Conservation (phyloP, 2,329 filamentous ascomycete genomes). For the Claviceps sp. region DNA sequence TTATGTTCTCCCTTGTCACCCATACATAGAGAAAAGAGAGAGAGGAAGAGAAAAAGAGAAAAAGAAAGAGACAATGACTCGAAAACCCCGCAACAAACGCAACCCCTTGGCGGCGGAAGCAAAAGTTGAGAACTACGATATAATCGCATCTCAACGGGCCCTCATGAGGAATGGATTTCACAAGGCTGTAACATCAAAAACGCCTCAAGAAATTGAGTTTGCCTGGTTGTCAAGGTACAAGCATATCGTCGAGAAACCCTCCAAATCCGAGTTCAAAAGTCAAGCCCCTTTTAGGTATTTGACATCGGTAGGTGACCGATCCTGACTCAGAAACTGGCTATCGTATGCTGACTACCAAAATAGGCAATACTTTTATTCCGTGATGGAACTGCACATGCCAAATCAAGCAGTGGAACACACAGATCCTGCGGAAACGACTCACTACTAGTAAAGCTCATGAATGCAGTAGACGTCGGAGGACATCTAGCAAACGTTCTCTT, state of each 20-base stretch:
- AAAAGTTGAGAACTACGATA: conserved; percentile 6
- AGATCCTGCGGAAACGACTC: not conserved
- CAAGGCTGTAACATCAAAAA: conserved; percentile 8
- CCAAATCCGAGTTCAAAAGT: not conserved
- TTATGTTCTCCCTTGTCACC: not conserved
- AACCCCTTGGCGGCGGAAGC: not conserved
- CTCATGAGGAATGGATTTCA: conserved; percentile 9
- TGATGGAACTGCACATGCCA: not conserved
- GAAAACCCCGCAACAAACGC: not conserved
- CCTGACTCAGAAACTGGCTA: not conserved
- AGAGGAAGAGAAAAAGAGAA: not conserved
- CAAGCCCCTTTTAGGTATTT: conserved; percentile 3
- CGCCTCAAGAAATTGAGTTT: conserved; percentile 2
- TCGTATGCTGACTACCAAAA: not conserved
- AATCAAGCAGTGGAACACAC: not conserved
- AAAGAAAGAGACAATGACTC: not conserved
- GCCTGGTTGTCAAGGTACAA: not conserved
- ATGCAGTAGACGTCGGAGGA: conserved; percentile 9
- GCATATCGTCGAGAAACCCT: not conserved
- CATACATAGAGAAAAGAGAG: not conserved
- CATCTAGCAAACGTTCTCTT: conserved; percentile 9
- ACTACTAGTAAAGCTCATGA: conserved; percentile 3
- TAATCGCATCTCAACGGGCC: conserved; percentile 6
- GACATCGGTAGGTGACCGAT: conserved; percentile 1
- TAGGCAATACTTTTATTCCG: conserved; percentile 7